Evolutionary conservation across 163 green algal genomes (phyloP).

Genomic region (Scenedesmus sp.): DNA sequence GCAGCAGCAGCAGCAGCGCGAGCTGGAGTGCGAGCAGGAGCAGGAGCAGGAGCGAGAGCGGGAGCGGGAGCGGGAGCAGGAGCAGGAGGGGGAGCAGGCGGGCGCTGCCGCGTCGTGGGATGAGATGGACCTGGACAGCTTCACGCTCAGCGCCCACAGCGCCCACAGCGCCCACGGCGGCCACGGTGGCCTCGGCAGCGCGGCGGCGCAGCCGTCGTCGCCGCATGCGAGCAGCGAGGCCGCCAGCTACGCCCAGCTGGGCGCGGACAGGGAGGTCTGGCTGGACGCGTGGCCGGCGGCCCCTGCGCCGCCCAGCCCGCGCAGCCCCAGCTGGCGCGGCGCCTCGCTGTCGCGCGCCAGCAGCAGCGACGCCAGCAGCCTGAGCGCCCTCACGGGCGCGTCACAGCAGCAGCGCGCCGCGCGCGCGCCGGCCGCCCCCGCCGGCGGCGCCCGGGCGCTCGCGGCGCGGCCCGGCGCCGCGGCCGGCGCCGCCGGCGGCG

Average conservation of each 20-base stretch:
- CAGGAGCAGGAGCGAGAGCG: neutral
- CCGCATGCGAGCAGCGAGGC: neutral
- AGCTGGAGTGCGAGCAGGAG: constrained; percentile 21
- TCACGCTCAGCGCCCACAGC: neutral
- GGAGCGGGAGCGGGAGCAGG: constrained; percentile 7
- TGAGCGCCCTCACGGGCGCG: neutral
- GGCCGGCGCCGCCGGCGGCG: too few species aligned
- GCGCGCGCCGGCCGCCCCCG: too few species aligned
- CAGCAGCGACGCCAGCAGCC: constrained; percentile 19
- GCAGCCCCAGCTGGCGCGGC: neutral
- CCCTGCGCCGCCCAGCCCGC: neutral
- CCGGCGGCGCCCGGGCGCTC: too few species aligned
- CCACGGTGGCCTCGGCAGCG: too few species aligned
- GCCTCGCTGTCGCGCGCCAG: neutral
- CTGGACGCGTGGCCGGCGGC: neutral
- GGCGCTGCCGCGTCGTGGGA: constrained; percentile 17
- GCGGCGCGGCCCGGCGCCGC: too few species aligned
- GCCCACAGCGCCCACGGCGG: too few species aligned
- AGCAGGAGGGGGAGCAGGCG: neutral
- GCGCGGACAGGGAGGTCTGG: constrained; percentile 17
- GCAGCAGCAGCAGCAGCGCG: constrained; percentile 40
- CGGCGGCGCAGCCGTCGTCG: neutral
- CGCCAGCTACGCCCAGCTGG: constrained; percentile 5
- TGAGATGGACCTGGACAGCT: constrained; percentile 6
- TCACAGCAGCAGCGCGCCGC: constrained; percentile 13